Evolutionary conservation across 257 asterid species (phyloP), one percentile per base, ranked within the genome.

Genomic region (Lithospermum erythrorhizon): DNA sequence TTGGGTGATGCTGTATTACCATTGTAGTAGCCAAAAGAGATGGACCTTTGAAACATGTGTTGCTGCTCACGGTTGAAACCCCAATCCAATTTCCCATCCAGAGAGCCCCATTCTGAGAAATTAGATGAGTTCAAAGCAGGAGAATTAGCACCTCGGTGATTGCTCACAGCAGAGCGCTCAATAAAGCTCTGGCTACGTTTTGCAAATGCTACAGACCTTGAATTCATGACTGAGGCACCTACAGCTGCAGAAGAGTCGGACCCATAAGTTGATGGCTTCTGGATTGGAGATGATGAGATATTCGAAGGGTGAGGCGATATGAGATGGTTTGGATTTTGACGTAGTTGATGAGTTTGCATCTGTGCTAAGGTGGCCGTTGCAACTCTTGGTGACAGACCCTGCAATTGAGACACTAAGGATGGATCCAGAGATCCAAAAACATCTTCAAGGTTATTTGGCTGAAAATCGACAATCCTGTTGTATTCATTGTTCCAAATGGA

Each of bases 121-220:
- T 82, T 84, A 18, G 87, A 61, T 2, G 78, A 76, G 64, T 53
- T 66, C 15, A 49, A 59, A 15, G 74, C 37, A 6, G 81, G 81
- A 1, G 94, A 72, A 41, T 68, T 62, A 2, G 77, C 58, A 5
- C 70, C 69, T 6, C 70, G 53, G 0, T 72, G 79, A 19, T 70
- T 66, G 64, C 64, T 52, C 25, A 51, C 73, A 15, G 82, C 74
- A 15, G 75, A 63, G 0, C 94, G 89, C 70, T 86, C 88, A 6
- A 81, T 66, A 19, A 93, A 93, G 77, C 98, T 93, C 76, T 93
- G 97, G 82, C 97, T 89, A 53, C 98, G 81, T 65, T 86, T 84
- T 0, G 84, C 57, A 22, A 86, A 82, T 13, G 84, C 80, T 9
- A 95, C 74, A 0, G 95, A 86, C 67, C 98, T 75, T 0, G 97